Evolutionary conservation across 164 flowering plant genomes (phyloP).

Genomic region (Cinnamomum chago): DNA sequence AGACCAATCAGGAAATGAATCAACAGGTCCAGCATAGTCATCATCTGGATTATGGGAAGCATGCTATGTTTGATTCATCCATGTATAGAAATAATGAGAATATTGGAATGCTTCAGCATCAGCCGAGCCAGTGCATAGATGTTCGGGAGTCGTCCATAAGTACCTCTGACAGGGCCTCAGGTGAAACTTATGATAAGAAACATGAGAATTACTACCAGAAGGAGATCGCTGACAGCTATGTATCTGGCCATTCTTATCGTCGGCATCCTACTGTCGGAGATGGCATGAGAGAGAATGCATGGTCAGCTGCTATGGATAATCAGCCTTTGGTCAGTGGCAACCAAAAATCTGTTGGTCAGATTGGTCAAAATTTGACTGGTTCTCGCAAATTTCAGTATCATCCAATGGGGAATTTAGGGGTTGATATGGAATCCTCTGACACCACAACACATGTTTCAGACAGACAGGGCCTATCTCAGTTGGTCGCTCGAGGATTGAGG

Average conservation of each 20-base stretch:
- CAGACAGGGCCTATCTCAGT: slow-evolving; percentile 35
- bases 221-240: slow-evolving; percentile 32
- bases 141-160: slow-evolving; percentile 12
- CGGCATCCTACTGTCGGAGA: slow-evolving; percentile 21
- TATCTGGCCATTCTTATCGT: slow-evolving; percentile 30
- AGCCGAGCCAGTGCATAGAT: slow-evolving; percentile 13
- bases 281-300: slow-evolving; percentile 27
- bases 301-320: slow-evolving; percentile 32
- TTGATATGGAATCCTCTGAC: slow-evolving; percentile 39
- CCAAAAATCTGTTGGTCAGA: slow-evolving; percentile 42
- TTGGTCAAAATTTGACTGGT: slow-evolving; percentile 23
- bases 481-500: slow-evolving; percentile 27
- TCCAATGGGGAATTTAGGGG: slow-evolving; percentile 79
- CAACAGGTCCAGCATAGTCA: slow-evolving; percentile 19
- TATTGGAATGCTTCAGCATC: slow-evolving; percentile 20
- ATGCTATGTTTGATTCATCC: slow-evolving; percentile 18
- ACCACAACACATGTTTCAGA: slow-evolving; percentile 25
- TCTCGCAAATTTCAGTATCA: slow-evolving; percentile 74
- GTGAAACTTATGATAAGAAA: slow-evolving; percentile 28
- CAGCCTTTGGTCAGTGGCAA: slow-evolving; percentile 29
- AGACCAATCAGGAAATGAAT: slow-evolving; percentile 24
- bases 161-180: slow-evolving; percentile 25
- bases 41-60: slow-evolving; percentile 28
- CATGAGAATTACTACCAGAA: slow-evolving; percentile 24
- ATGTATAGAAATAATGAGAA: slow-evolving; percentile 24